Percentiles rank a stretch among this genome's conserved stretches.
Conservation (phyloP, 2,329 filamentous ascomycete genomes). For the Colletotrichum tanaceti region DNA sequence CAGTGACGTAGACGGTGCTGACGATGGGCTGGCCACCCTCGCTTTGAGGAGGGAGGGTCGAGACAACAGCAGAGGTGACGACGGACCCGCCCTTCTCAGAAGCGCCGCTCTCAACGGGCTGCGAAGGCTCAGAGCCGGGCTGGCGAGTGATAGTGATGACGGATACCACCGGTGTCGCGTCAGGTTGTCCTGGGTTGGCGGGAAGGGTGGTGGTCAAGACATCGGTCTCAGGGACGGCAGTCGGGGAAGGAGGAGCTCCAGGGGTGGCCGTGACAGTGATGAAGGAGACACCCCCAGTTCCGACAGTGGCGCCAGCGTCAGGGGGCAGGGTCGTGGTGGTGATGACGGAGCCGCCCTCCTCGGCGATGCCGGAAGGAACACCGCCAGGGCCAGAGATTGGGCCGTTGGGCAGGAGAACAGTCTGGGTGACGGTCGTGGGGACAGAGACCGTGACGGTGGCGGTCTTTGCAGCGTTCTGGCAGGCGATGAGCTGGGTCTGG, state of each 20-base stretch:
- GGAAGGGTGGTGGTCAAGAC: conserved; percentile 27
- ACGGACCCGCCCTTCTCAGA: conserved; percentile 11
- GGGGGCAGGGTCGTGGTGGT: conserved; percentile 37
- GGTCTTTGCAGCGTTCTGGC: conserved; percentile 39
- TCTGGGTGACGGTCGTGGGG: conserved; percentile 40
- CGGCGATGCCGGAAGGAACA: conserved; percentile 35
- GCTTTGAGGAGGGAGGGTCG: conserved; percentile 8
- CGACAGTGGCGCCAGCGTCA: conserved; percentile 39
- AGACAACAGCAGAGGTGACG: conserved; percentile 17
- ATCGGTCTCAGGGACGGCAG: conserved; percentile 28
- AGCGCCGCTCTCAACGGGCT: conserved; percentile 14
- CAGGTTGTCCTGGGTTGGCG: conserved; percentile 1
- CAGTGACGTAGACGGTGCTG: conserved; percentile 14
- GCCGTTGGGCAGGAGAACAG: conserved; percentile 37
- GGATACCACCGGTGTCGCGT: conserved; percentile 7
- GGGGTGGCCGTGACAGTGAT: conserved; percentile 38
- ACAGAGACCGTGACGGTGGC: conserved; percentile 40
- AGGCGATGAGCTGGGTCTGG: conserved; percentile 40
- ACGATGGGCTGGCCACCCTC: background rate
- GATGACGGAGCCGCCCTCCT: conserved; percentile 35
- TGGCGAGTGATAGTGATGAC: conserved; percentile 26
- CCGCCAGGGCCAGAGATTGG: conserved; percentile 19
- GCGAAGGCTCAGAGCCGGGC: conserved; percentile 7
- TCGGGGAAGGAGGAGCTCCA: conserved; percentile 28
- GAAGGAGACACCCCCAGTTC: conserved; percentile 37